Base-by-base conservation (phyloP, 2,329 filamentous ascomycete species). In the Podosphaera xanthii region DNA sequence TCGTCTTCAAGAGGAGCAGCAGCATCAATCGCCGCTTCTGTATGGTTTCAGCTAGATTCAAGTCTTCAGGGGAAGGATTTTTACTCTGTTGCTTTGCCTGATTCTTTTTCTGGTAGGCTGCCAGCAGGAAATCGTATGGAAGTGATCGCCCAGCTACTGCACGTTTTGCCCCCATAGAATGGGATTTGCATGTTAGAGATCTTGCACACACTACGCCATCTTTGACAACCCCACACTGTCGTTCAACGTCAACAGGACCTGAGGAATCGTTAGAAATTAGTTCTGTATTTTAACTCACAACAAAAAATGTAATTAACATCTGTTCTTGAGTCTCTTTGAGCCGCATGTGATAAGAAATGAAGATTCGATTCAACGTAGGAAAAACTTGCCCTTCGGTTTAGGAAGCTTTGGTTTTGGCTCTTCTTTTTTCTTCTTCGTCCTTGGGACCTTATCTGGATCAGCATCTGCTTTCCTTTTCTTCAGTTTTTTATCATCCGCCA, bases 71-170 rank as follows among this genome's bases (percentile, higher is more conserved):
- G 36, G 52, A 10, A 44, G 35, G 59, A 58, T 30, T 78, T 84
- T 73, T 76, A 90, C 87, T 94, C 71, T 97, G 92, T 73, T 95
- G 87, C 68, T 95, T 94, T 31, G 92, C 92, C 71, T 97, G 92
- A 67, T 98, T 98, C 76, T 96, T 97, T 77, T 97, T 96, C 71
- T 92, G 87, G 67, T 92, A 92, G 6, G 85, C 84, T 12, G 86
- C 83, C 44, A 96, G 77, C 46, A 96, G 75, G 84, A 94, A 92
- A 70, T 95, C 89, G 68, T 96, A 96, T 1, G 90, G 90, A 61
- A 94, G 73, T 52, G 86, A 92, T 62, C 90, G 78, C 0, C 90
- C 90, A 4, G 87, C 85, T 2, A 96, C 90, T 0, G 86, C 85
- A 65, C 90, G 79, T 72, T 96, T 96, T 4, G 90, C 85, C 9